phyloP scores from a whole-genome alignment of 2,329 filamentous ascomycete species.

The Stagonosporopsis tanaceti region DNA sequence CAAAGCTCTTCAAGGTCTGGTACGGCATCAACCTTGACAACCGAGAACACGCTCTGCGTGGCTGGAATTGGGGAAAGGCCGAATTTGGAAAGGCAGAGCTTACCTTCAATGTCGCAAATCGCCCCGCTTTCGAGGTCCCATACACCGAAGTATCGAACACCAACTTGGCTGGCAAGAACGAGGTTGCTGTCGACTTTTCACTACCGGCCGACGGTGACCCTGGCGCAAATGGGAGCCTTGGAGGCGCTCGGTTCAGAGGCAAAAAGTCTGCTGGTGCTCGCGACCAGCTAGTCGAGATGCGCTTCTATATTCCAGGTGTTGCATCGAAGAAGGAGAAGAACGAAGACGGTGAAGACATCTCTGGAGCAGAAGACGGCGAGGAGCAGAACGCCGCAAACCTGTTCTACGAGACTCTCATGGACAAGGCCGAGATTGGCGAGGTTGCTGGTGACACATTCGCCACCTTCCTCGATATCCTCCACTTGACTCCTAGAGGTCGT shows the following conservation, averaged over 20 bases:
- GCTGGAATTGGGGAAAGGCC: slow-evolving; percentile 99
- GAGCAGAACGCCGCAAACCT: slow-evolving; percentile 95
- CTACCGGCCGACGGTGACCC: slow-evolving; percentile 76
- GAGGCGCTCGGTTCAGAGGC: slow-evolving; percentile 77
- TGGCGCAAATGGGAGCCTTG: slow-evolving; percentile 75
- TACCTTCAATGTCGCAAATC: slow-evolving; percentile 95
- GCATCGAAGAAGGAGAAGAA: slow-evolving; percentile 73
- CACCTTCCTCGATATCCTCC: slow-evolving; percentile 94
- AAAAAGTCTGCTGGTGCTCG: slow-evolving; percentile 88
- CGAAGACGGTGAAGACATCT: slow-evolving; percentile 71
- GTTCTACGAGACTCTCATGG: slow-evolving; percentile 98
- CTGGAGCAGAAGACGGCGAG: slow-evolving; percentile 67
- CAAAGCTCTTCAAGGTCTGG: slow-evolving; percentile 97
- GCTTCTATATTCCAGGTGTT: slow-evolving; percentile 96
- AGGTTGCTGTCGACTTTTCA: slow-evolving; percentile 94
- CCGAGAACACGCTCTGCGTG: slow-evolving; percentile 91
- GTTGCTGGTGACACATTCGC: slow-evolving; percentile 98
- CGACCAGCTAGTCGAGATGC: slow-evolving; percentile 97
- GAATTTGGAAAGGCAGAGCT: slow-evolving; percentile 96
- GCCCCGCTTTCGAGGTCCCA: slow-evolving; percentile 94
- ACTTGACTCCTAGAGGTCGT: slow-evolving; percentile 96
- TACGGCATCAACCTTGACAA: slow-evolving; percentile 93
- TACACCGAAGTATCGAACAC: slow-evolving; percentile 98
- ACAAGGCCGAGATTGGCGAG: slow-evolving; percentile 98
- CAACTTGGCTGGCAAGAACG: slow-evolving; percentile 95